phyloP scores from a whole-genome alignment of 768 basidiomycete genomes.

The Phylloporus sp. region DNA sequence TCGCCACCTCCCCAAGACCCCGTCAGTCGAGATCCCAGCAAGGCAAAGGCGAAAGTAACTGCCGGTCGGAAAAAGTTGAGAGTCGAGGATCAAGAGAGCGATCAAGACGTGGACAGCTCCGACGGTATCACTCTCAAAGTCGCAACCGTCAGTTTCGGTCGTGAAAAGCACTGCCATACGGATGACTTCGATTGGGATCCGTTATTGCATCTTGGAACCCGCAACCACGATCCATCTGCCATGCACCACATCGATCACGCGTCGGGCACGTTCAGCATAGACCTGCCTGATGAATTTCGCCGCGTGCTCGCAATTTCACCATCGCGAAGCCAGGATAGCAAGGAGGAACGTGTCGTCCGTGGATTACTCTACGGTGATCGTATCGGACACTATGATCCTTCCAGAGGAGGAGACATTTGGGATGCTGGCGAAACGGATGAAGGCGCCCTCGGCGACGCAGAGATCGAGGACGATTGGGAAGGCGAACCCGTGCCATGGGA shows the following conservation, averaged over 20 bases:
- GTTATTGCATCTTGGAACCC: constrained; percentile 23
- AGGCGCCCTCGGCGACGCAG: constrained; percentile 37
- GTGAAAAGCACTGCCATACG: constrained; percentile 10
- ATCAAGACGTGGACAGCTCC: constrained; percentile 19
- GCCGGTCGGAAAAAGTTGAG: constrained; percentile 47
- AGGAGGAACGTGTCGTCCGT: constrained; percentile 52
- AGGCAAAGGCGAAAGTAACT: constrained; percentile 36
- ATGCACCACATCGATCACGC: constrained; percentile 28
- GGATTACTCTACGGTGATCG: constrained; percentile 56
- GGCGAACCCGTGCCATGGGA: constrained; percentile 82
- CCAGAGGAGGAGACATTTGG: constrained; percentile 71
- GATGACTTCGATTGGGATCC: constrained; percentile 29
- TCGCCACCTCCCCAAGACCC: constrained; percentile 54
- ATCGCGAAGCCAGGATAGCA: constrained; percentile 36
- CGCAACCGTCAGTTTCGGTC: constrained; percentile 10
- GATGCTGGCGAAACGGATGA: constrained; percentile 61
- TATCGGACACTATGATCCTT: constrained; percentile 52
- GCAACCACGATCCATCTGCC: constrained; percentile 18
- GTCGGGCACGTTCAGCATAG: constrained; percentile 42
- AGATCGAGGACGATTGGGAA: constrained; percentile 67
- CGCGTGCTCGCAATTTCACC: constrained; percentile 59
- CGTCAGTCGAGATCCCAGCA: constrained; percentile 31
- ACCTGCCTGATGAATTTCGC: constrained; percentile 63
- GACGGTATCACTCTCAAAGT: constrained; percentile 22
- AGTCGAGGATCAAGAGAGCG: constrained; percentile 31